Evolutionary conservation across 2,329 filamentous ascomycete species (phyloP), one percentile per base, ranked within the genome.

Genomic region (Chalaropsis thielavioides): DNA sequence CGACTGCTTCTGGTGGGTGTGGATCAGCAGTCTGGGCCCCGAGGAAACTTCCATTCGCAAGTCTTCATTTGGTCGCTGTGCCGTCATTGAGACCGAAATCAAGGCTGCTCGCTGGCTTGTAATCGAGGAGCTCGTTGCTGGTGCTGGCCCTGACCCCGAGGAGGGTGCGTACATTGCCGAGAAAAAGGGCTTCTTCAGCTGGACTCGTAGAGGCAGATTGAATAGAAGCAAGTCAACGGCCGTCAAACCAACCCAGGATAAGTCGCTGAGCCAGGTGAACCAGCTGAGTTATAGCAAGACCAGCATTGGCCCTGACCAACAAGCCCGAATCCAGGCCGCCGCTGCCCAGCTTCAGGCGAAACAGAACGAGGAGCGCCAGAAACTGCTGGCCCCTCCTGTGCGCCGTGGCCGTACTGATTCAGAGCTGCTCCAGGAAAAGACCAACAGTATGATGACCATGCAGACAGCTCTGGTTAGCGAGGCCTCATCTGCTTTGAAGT

Each of bases 1-100:
- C 70, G 92, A 97, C 73, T 88, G 91, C 0, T 99, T 99, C 74
- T 99, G 94, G 94, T 97, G 94, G 92, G 94, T 97, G 3, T 99
- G 94, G 94, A 97, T 99, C 81, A 95, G 85, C 70, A 97, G 92
- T 79, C 78, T 99, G 71, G 91, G 92, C 1, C 88, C 86, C 0
- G 94, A 99, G 71, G 94, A 99, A 76, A 89, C 92, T 0, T 76
- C 85, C 0, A 82, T 87, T 59, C 85, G 94, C 67, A 99, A 99
- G 73, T 87, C 92, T 5, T 90, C 92, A 0, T 99, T 99, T 73
- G 94, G 94, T 44, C 83, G 94, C 68, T 99, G 94, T 72, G 90
- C 94, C 22, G 81, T 99, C 46, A 83, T 97, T 58, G 94, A 99
- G 74, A 97, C 94, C 0, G 80, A 83, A 15, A 94, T 97, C 67